Conservation (phyloP, 225 moss, liverwort and hornwort genomes). For the Marchantia paleacea region DNA sequence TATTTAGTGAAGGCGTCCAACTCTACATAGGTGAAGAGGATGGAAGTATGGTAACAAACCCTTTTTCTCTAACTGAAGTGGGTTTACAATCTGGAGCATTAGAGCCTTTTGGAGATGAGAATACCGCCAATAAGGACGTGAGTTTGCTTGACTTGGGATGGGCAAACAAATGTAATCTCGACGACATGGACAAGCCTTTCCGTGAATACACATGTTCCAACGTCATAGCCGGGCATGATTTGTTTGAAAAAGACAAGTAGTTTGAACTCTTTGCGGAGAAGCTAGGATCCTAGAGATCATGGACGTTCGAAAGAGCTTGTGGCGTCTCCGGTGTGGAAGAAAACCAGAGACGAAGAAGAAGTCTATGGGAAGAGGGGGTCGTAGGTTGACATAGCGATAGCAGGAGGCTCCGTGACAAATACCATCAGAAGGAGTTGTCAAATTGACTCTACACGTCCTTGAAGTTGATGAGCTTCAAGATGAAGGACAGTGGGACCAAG, state of each 20-base stretch:
- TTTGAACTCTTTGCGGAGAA: neutral
- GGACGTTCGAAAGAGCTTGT: too few relatives aligned
- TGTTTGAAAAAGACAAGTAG: neutral
- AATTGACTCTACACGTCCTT: too few relatives aligned
- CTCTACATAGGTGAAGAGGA: slow-evolving; percentile 32
- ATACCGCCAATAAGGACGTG: slow-evolving; percentile 35
- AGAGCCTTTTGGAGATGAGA: slow-evolving; percentile 41
- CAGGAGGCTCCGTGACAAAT: too few relatives aligned
- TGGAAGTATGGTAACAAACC: slow-evolving; percentile 26
- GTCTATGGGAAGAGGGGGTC: neutral
- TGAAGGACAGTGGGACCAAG: too few relatives aligned
- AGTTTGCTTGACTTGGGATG: slow-evolving; percentile 47
- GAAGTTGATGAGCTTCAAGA: too few relatives aligned
- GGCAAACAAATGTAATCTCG: slow-evolving; percentile 46
- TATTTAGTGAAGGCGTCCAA: slow-evolving; percentile 15
- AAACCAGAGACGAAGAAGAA: neutral
- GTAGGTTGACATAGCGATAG: too few relatives aligned
- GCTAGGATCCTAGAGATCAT: neutral
- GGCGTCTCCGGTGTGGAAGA: neutral
- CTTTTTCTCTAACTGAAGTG: slow-evolving; percentile 41
- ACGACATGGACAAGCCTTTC: slow-evolving; percentile 56
- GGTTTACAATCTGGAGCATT: slow-evolving; percentile 28
- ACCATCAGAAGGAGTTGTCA: too few relatives aligned
- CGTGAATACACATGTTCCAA: slow-evolving; percentile 1
- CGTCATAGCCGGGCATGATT: neutral